Base-by-base conservation (phyloP, 768 basidiomycete genomes). In the Leccinum boreale region DNA sequence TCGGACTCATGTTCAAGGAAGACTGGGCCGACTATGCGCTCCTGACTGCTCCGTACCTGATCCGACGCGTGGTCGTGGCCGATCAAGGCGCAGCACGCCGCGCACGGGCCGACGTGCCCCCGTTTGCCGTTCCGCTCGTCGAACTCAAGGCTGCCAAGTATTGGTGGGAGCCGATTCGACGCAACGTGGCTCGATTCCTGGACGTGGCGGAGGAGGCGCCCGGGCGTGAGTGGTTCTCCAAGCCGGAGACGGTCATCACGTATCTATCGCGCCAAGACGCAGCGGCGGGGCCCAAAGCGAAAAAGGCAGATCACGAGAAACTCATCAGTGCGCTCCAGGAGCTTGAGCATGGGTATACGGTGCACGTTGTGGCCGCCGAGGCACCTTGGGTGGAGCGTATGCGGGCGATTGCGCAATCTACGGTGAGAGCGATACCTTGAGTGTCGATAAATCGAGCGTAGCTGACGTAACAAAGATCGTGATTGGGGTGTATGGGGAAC, bases 21-120 rank as follows among this genome's bases (percentile, higher is more conserved):
- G 92, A 94, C 65, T 93, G 91, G 83, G 77, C 81, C 49, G 93
- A 95, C 71, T 86, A 87, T 63, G 78, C 80, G 36, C 77, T 80
- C 57, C 82, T 91, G 65, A 77, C 79, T 19, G 78, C 84, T 17
- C 89, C 93, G 0, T 92, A 86, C 68, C 64, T 94, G 17, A 74
- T 92, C 53, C 87, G 90, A 62, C 85, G 91, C 11, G 76, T 90
- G 12, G 83, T 96, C 31, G 74, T 97, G 33, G 86, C 85, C 0
- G 92, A 95, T 65, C 77, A 86, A 48, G 79, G 82, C n/a, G 89
- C 87, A 0, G 86, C 90, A 0, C 73, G 70, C 50, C 73, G 76
- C 56, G 72, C 67, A 3, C 52, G 60, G 39, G 23, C 33, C 0
- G 66, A 66, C 50, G 35, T 67, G 0, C 70, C 73, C 21, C 45